Evolutionary conservation across 2,329 filamentous ascomycete genomes (phyloP).

Genomic region (Diaporthe nobilis): DNA sequence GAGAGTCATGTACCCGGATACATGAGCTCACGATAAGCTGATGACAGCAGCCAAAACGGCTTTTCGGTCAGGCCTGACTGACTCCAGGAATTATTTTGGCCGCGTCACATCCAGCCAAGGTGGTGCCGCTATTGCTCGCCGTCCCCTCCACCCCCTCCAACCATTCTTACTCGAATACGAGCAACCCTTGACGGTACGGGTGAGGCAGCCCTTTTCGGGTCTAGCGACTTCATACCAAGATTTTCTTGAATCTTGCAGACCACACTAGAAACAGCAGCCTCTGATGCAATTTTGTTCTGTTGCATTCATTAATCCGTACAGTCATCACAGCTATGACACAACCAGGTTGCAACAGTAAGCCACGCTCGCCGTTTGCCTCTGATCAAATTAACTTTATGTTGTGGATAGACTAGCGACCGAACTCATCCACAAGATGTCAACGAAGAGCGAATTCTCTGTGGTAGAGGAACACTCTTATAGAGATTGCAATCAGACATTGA

Average conservation of each 20-base stretch:
- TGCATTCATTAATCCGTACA: background rate
- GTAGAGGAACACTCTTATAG: background rate
- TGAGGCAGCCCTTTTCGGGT: conserved; percentile 6
- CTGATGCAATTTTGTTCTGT: conserved; percentile 14
- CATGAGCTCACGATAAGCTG: background rate
- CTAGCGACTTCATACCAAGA: background rate
- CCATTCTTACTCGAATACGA: conserved; percentile 28
- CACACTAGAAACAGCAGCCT: background rate
- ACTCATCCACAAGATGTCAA: background rate
- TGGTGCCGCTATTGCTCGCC: background rate
- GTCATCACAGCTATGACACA: conserved; percentile 12
- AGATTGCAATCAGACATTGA: background rate
- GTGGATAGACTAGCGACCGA: background rate
- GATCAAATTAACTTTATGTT: background rate
- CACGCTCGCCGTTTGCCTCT: background rate
- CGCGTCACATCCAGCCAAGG: conserved; percentile 8
- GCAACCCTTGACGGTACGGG: conserved; percentile 14
- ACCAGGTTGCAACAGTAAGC: background rate
- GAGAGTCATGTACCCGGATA: background rate
- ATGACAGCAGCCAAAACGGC: background rate
- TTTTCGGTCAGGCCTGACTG: background rate
- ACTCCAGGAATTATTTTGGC: background rate
- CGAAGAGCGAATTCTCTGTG: background rate
- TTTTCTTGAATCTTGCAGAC: conserved; percentile 8
- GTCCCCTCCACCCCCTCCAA: background rate